Conservation (phyloP, 345 rosid genomes). For the Brassica incana region DNA sequence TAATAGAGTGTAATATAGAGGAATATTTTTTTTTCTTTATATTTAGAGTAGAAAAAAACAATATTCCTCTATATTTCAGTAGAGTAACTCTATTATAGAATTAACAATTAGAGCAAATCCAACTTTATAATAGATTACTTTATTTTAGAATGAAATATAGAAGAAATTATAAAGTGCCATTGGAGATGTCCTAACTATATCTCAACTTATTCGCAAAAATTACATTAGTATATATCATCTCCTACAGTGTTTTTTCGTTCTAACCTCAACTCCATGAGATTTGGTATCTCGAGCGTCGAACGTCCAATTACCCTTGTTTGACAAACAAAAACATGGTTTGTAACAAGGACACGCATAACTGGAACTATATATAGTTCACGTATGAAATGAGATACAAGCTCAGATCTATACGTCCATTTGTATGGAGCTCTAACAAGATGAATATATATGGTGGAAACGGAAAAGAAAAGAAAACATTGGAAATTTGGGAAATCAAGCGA, state of each 20-base stretch:
- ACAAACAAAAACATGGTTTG: background rate
- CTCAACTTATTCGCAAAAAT: background rate
- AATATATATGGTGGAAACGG: slow-evolving; percentile 8
- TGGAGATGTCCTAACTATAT: too few species aligned
- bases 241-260: background rate
- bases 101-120: too few species aligned
- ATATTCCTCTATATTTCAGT: too few species aligned
- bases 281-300: background rate
- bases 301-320: background rate
- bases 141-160: too few species aligned
- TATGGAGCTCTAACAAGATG: background rate
- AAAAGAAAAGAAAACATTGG: slow-evolving; percentile 6
- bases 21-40: too few species aligned
- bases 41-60: too few species aligned
- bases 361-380: background rate
- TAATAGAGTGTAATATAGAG: too few species aligned
- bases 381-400: background rate
- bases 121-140: too few species aligned
- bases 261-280: background rate
- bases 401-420: background rate
- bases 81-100: too few species aligned
- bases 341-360: background rate
- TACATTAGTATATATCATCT: background rate
- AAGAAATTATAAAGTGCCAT: too few species aligned
- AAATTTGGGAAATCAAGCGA: slow-evolving; percentile 30